These are phyloP conservation scores for Fusarium guadeloupense DNA, from an alignment of 2,329 filamentous ascomycete species.

Conservation along the genomic window DNA sequence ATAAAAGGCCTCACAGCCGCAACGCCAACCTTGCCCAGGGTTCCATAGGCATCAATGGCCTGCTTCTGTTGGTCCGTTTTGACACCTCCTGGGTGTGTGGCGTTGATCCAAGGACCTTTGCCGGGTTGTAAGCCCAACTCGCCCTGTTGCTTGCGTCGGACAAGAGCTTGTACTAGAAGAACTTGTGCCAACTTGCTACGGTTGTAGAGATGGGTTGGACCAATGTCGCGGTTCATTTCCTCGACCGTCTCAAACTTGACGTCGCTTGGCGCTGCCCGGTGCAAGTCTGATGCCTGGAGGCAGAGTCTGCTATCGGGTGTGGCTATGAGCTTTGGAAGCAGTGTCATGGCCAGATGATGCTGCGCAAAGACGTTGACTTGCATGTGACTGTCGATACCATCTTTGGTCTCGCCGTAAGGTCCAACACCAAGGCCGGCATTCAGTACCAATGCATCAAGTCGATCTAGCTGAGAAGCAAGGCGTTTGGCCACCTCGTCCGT, in stretches of 20 bases:
- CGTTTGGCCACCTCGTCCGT: slow-evolving; percentile 1
- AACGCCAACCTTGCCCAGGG: slow-evolving; percentile 5
- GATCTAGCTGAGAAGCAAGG: neutral
- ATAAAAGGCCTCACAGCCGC: neutral
- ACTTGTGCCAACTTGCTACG: slow-evolving; percentile 2
- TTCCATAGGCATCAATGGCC: slow-evolving; percentile 3
- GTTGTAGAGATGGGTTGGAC: neutral
- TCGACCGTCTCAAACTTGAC: neutral
- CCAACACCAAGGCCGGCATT: slow-evolving; percentile 11
- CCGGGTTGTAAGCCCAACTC: slow-evolving; percentile 3
- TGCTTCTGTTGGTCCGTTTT: slow-evolving; percentile 10
- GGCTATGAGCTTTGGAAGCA: slow-evolving; percentile 5
- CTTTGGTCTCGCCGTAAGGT: slow-evolving; percentile 2
- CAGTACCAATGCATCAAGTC: neutral
- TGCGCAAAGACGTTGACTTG: slow-evolving; percentile 16
- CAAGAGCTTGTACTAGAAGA: neutral
- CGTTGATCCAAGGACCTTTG: slow-evolving; percentile 6
- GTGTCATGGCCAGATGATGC: slow-evolving; percentile 12
- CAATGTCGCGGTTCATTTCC: slow-evolving; percentile 7
- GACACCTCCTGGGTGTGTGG: slow-evolving; percentile 9
- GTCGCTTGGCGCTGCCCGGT: neutral
- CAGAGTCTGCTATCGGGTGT: slow-evolving; percentile 6
- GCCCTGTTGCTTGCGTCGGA: neutral
- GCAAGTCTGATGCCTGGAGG: neutral
- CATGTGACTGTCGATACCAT: slow-evolving; percentile 13